These are phyloP conservation scores for Cyberlindnera misumaiensis DNA, from an alignment of 805 yeast species.

Conservation along the genomic window DNA sequence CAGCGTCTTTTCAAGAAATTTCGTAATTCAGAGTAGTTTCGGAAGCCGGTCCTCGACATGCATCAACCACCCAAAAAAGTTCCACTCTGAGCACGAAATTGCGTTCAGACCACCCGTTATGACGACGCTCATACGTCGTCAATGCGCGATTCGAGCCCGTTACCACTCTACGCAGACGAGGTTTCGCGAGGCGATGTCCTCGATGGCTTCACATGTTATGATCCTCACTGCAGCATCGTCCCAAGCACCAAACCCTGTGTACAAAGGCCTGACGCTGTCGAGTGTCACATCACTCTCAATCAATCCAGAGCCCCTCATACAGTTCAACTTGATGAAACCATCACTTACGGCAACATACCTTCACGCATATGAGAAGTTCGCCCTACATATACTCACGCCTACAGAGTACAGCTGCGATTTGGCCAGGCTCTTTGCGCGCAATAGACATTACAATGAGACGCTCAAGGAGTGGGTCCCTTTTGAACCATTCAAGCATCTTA, in stretches of 20 bases:
- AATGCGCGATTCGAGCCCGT: no score
- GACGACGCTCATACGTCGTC: no score
- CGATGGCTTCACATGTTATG: conserved; percentile 48
- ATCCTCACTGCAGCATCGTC: conserved; percentile 46
- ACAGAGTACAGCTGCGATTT: conserved; percentile 43
- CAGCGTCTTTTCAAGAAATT: no score
- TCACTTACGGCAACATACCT: conserved; percentile 69
- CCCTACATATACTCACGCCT: conserved; percentile 73
- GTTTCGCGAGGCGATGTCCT: conserved; percentile 36
- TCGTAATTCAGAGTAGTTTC: no score
- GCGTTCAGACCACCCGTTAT: no score
- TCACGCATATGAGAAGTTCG: conserved; percentile 52
- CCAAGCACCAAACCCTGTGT: conserved; percentile 9
- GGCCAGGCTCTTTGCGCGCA: conserved; percentile 62
- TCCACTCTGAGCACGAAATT: no score
- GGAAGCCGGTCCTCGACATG: no score
- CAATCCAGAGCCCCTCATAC: conserved; percentile 69
- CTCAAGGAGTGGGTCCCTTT: conserved; percentile 20
- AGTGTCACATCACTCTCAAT: conserved; percentile 80
- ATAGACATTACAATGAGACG: conserved; percentile 30
- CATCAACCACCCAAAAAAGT: no score
- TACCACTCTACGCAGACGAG: conserved; percentile 7
- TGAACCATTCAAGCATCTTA: conserved; percentile 45
- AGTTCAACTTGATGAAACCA: conserved; percentile 83
- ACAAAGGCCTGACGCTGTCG: conserved; percentile 78